Evolutionary conservation across 305 asterid genomes (phyloP).

Genomic region (Coffea humblotiana): DNA sequence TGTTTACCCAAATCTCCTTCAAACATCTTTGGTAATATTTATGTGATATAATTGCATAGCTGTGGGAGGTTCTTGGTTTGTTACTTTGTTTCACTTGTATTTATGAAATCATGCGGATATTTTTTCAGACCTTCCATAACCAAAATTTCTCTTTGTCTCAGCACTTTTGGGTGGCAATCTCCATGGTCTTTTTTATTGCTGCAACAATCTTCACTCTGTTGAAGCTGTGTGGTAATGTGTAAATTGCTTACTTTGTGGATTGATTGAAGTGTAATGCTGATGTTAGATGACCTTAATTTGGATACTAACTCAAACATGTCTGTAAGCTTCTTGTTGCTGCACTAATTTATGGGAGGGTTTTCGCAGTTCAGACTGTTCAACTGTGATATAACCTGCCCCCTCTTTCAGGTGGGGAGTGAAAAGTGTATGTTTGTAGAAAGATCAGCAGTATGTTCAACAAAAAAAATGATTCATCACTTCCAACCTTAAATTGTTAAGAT

Average conservation of each 20-base stretch:
- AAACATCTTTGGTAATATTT: neutral
- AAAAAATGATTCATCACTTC: neutral
- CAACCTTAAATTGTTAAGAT: neutral
- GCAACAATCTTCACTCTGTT: conserved; percentile 87
- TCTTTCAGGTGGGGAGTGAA: neutral
- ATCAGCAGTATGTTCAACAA: neutral
- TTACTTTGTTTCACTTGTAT: neutral
- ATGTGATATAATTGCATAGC: neutral
- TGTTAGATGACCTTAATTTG: neutral
- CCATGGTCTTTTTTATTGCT: conserved; percentile 97
- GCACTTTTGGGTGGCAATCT: conserved; percentile 98
- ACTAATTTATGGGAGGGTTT: neutral
- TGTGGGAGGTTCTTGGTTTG: neutral
- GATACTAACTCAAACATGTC: neutral
- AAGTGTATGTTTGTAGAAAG: neutral
- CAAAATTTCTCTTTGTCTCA: conserved; percentile 40
- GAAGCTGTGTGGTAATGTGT: conserved; percentile 73
- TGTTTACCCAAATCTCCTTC: neutral
- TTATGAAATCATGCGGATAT: neutral
- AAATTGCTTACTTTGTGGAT: neutral
- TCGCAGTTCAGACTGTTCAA: neutral
- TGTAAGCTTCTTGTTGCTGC: neutral
- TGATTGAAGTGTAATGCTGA: neutral
- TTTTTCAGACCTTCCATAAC: neutral
- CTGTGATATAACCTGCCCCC: neutral